phyloP scores from a whole-genome alignment of 106 monocot species.

The Dendrobium chrysotoxum region DNA sequence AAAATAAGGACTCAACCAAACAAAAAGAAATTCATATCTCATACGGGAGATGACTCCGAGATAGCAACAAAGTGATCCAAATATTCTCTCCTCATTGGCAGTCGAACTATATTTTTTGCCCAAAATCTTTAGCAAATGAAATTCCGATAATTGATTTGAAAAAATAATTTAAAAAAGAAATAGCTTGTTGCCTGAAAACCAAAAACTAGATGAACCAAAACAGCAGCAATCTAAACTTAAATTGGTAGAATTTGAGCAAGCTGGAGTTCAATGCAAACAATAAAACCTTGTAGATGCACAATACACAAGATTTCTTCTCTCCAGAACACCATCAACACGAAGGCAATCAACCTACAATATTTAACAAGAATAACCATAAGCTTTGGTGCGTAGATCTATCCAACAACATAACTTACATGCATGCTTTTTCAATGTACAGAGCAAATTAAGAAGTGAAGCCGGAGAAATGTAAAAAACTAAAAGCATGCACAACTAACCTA shows the following conservation, averaged over 20 bases:
- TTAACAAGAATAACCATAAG: neutral
- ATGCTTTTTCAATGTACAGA: neutral
- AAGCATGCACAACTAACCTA: neutral
- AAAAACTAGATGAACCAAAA: neutral
- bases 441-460: neutral
- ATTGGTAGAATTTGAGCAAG: neutral
- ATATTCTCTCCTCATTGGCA: neutral
- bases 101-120: neutral
- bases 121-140: neutral
- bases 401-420: neutral
- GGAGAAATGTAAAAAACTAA: neutral
- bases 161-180: neutral
- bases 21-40: neutral
- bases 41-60: neutral
- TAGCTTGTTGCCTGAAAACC: neutral
- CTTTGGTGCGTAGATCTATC: neutral
- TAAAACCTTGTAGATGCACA: conserved; percentile 97
- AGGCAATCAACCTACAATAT: conserved; percentile 86
- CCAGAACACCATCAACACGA: conserved; percentile 86
- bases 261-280: neutral
- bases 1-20: neutral
- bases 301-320: conserved; percentile 95
- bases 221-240: neutral
- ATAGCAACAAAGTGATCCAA: neutral
- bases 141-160: neutral